Evolutionary conservation across 1,284 basidiomycete species (phyloP), one percentile per base, ranked within the genome.

Genomic region (Athelia sp.): DNA sequence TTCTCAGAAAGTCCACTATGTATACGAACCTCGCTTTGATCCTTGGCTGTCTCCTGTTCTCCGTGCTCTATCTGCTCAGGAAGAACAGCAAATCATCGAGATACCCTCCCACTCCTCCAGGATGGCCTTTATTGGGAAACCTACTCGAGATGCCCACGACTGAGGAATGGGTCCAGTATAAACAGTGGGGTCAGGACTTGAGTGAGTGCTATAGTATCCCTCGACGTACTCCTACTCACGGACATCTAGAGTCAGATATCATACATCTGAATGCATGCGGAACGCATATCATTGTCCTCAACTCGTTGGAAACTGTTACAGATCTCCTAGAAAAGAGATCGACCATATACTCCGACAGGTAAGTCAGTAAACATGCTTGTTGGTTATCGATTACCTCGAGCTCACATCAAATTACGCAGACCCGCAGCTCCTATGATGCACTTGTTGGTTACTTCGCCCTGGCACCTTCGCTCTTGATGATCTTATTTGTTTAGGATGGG

Each of bases 281-380:
- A 1, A 66, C 57, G 3, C 62, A 62, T 1, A 59, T 75, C 26
- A 52, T 76, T 43, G 58, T 76, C 9, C 55, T 76, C 17, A 68
- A 72, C 47, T 66, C 70, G 4, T 35, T 56, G 1, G 60, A 70
- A 38, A 63, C 64, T 1, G 65, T 64, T 0, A 57, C 54, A 0
- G 74, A 74, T 14, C 56, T 76, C 9, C 56, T 76, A 36, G 72
- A 74, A 34, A 69, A 63, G 49, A 59, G 68, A 9, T 69, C 69
- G 0, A 59, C 65, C 1, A 67, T 65, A 4, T 74, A 74, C 58
- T 78, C 68, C 3, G 63, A 62, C 44, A 63, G 73, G 67, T 67
- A 44, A 18, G 54, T 54, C 3, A 11, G 32, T 34, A 11, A 34
- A 11, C 11, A 11, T 11, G 19, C 35, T 17, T 35, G 18, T 24